Base-by-base conservation (phyloP, 225 moss, liverwort and hornwort species). In the Physcomitrium patens region DNA sequence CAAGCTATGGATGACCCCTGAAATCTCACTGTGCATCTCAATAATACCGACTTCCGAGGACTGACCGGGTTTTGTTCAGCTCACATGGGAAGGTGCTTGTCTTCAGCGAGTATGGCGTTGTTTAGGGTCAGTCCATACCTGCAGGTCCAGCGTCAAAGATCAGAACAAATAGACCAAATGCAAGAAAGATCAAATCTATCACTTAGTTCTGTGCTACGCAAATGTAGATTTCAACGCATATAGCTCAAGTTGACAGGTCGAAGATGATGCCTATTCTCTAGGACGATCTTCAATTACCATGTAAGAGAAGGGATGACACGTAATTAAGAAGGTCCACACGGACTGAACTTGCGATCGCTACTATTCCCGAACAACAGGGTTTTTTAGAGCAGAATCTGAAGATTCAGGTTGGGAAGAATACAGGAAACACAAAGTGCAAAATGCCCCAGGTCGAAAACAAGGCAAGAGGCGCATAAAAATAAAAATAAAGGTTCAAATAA, bases 81-180 rank as follows among this genome's bases (percentile, higher is more conserved):
- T 49, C 85, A 93, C 95, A 99, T 77, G 8, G 95, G 93, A 42
- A 95, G 56, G 63, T 99, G 99, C 85, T 90, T 95, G 43, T 91
- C 90, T 46, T 95, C 99, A 0, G 99, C 99, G 69, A 99, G 89
- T 68, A 99, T 95, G 57, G 99, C 95, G 26, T 99, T 88, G 76
- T 93, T 95, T 63, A 89, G 65, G 68, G 87, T 74, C 78, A 99
- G 73, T 5, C 64, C 87, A 59, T 91, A 99, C 80, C 92, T 93
- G 89, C 71, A 75, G 27, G 74, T 44, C 10, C 9, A 53, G 31
- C 31, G 4, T 37, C 31, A 7, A 56, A 5, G 23, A 67, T 57
- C 66, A 18, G 10, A 17, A 74, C 6, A 14, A 1, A 37, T 37
- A 37, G 31, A 37, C 7, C 31, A 65, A 53, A 16, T 13, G 22